Evolutionary conservation across 2,329 filamentous ascomycete species (phyloP), one percentile per base, ranked within the genome.

Genomic region (Cucurbitaria berberidis): DNA sequence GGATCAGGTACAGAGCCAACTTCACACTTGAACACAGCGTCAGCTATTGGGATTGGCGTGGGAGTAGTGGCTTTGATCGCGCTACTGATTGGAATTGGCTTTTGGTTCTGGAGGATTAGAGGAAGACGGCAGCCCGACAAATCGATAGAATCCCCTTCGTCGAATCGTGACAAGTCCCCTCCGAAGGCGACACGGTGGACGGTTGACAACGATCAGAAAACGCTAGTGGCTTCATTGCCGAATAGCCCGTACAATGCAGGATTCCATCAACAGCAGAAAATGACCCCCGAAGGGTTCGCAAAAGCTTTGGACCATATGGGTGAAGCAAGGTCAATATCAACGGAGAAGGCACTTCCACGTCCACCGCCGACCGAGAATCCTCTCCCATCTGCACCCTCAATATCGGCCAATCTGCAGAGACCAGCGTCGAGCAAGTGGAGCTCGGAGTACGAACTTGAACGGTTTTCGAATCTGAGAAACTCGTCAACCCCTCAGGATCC

Each of bases 31-130:
- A 63, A 49, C 29, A 64, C 62, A 5, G 60, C 46, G 9, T 51
- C 60, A 19, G 64, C 67, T 6, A 60, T 68, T 41, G 69, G 65
- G 2, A 61, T 74, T 13, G 68, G 65, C 2, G 60, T 69, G 10
- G 70, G 66, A 15, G 62, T 66, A 15, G 61, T 62, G 1, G 59
- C 26, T 5, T 35, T 65, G 11, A 35, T 73, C 2, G 32, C 64
- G 21, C 30, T 70, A 21, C 50, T 69, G 32, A 35, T 66, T 5
- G 63, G 56, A 5, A 24, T 64, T 18, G 62, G 57, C 8, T 63
- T 61, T 32, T 71, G 66, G 60, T 55, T 67, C 26, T 69, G 62
- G 52, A 62, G 43, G 29, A 44, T 50, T 13, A 52, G 64, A 57
- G 54, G 48, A 45, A 52, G 53, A 40, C 60, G 42, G 29, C 50